phyloP scores from a whole-genome alignment of 164 flowering plant genomes.

The Umbellularia californica region DNA sequence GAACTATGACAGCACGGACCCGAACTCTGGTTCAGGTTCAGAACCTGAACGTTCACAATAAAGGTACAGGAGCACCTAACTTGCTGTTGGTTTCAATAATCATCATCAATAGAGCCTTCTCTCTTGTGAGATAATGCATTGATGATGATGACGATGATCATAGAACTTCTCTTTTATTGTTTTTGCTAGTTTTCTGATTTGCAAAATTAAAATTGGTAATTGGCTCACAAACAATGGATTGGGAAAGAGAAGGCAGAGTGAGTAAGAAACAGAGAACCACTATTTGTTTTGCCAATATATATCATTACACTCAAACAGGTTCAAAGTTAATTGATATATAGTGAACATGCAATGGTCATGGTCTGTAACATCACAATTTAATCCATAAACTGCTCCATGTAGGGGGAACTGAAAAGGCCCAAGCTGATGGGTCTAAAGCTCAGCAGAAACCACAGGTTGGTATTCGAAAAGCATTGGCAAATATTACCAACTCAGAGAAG shows the following conservation, averaged over 20 bases:
- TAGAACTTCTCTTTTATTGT: background rate
- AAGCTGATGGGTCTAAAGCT: slow-evolving; percentile 18
- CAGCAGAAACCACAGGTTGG: slow-evolving; percentile 27
- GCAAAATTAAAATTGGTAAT: background rate
- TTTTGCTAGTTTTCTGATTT: too few relatives aligned
- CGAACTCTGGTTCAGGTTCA: slow-evolving; percentile 28
- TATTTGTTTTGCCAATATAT: background rate
- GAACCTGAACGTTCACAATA: slow-evolving; percentile 23
- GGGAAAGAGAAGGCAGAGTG: too few relatives aligned
- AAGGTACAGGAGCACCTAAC: slow-evolving; percentile 20
- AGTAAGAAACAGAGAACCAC: background rate
- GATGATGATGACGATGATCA: background rate
- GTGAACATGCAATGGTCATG: background rate
- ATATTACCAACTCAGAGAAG: slow-evolving; percentile 59
- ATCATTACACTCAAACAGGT: too few relatives aligned
- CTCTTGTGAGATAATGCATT: background rate
- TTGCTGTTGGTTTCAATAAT: background rate
- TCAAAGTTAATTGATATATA: too few relatives aligned
- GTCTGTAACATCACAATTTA: background rate
- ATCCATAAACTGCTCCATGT: background rate
- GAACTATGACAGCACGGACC: slow-evolving; percentile 28
- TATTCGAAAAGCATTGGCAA: slow-evolving; percentile 50
- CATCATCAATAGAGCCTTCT: background rate
- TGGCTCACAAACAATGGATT: background rate
- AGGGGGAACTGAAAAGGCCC: slow-evolving; percentile 21